These are phyloP conservation scores for Tylopilus plumbeoviolaceoides DNA, from an alignment of 768 basidiomycete species.

Conservation along the genomic window DNA sequence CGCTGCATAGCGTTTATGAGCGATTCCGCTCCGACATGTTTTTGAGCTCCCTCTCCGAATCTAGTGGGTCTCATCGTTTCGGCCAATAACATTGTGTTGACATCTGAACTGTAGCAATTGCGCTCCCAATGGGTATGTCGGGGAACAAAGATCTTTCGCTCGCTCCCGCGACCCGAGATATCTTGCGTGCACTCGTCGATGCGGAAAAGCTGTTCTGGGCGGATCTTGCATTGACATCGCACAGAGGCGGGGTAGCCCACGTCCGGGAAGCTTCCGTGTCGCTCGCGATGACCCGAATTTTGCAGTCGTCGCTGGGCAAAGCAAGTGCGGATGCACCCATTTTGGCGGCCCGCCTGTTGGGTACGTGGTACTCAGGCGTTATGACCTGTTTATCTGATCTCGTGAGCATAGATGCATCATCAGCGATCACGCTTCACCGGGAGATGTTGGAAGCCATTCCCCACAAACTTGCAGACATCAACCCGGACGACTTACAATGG, in stretches of 20 bases:
- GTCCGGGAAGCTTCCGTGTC: conserved; percentile 74
- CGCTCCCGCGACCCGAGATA: conserved; percentile 51
- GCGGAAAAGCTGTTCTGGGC: conserved; percentile 72
- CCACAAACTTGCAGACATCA: conserved; percentile 53
- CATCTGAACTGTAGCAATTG: conserved; percentile 53
- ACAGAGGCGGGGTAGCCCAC: conserved; percentile 61
- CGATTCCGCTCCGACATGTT: conserved; percentile 85
- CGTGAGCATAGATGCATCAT: conserved; percentile 54
- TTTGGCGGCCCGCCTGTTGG: conserved; percentile 53
- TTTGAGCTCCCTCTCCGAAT: conserved; percentile 85
- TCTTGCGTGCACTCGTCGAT: conserved; percentile 54
- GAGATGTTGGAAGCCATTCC: conserved; percentile 84
- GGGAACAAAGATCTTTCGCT: conserved; percentile 36
- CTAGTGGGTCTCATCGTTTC: conserved; percentile 52
- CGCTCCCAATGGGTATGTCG: conserved; percentile 77
- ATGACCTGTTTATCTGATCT: neutral
- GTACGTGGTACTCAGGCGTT: conserved; percentile 31
- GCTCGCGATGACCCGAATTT: conserved; percentile 63
- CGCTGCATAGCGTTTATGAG: conserved; percentile 71
- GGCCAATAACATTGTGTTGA: conserved; percentile 2
- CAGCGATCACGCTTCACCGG: conserved; percentile 74
- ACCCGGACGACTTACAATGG: conserved; percentile 72
- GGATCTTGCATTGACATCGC: conserved; percentile 51
- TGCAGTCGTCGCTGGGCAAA: conserved; percentile 79
- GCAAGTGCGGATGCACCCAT: conserved; percentile 44